Percentiles rank a stretch among this genome's conserved stretches.
These are phyloP conservation scores for Saturnispora sanitii DNA, from an alignment of 805 yeast genomes.

Conservation along the genomic window DNA sequence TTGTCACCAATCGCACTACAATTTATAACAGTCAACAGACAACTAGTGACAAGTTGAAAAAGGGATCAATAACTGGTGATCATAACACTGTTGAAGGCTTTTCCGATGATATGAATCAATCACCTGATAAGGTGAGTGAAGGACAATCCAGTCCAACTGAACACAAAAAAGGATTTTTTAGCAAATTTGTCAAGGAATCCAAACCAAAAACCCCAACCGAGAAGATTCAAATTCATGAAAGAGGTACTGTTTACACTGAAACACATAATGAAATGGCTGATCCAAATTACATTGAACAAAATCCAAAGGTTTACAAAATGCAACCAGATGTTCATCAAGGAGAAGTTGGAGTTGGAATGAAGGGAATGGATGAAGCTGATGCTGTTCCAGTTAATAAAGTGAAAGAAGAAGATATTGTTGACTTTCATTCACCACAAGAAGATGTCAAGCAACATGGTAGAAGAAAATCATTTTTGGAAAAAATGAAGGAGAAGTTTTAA, in stretches of 20 bases:
- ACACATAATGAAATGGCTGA: constrained; percentile 5
- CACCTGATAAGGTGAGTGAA: background rate
- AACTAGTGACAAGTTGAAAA: background rate
- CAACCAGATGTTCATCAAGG: background rate
- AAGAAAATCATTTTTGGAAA: constrained; percentile 8
- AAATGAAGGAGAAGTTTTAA: constrained; percentile 7
- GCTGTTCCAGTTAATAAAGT: background rate
- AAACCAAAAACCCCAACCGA: background rate
- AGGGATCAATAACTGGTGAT: constrained; percentile 1
- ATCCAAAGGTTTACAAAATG: background rate
- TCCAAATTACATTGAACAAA: background rate
- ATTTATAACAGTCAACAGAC: background rate
- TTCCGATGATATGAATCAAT: background rate
- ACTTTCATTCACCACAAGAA: background rate
- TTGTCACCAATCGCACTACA: background rate
- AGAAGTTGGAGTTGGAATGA: background rate
- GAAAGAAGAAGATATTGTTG: background rate
- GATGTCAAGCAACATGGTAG: background rate
- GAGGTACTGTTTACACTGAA: constrained; percentile 7
- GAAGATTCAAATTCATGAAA: constrained; percentile 3
- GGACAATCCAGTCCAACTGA: background rate
- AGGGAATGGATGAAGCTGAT: background rate
- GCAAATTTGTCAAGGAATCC: background rate
- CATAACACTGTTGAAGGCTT: constrained; percentile 1
- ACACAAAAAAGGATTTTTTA: background rate